Percentiles rank a stretch among this genome's conserved stretches.
Evolutionary conservation across 2,329 filamentous ascomycete species (phyloP).

Genomic region (Aspergillus phoenicis): DNA sequence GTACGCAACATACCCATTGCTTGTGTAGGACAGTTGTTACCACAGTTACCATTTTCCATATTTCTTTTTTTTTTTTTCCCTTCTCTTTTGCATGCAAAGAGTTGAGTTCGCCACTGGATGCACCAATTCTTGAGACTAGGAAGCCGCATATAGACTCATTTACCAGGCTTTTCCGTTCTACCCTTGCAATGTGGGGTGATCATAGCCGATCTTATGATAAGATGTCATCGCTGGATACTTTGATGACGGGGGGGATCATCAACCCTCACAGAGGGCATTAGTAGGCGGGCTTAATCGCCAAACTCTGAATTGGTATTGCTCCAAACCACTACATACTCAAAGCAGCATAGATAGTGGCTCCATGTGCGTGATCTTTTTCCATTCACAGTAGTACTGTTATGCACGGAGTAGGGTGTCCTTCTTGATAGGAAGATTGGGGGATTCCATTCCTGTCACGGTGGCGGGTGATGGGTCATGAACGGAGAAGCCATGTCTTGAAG

Average conservation of each 20-base stretch:
- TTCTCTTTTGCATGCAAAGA: background rate
- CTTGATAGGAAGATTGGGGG: background rate
- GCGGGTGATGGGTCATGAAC: conserved; percentile 2
- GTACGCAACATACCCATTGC: background rate
- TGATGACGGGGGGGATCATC: background rate
- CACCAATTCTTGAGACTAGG: conserved; percentile 4
- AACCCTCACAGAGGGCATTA: background rate
- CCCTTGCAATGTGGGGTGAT: conserved; percentile 4
- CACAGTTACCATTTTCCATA: background rate
- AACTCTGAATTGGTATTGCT: background rate
- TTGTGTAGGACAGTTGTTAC: background rate
- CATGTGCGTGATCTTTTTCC: background rate
- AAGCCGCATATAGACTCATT: background rate
- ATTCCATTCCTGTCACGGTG: background rate
- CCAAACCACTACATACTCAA: background rate
- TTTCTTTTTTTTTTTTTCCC: background rate
- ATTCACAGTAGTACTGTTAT: background rate
- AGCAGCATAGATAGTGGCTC: background rate
- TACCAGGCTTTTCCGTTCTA: background rate
- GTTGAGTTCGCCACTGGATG: background rate
- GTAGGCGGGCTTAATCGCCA: background rate
- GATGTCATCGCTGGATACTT: background rate
- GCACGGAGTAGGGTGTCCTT: background rate
- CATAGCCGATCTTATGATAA: conserved; percentile 2
- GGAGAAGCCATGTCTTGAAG: conserved; percentile 3